These are phyloP conservation scores for Quercus tomentella DNA, from an alignment of 331 rosid genomes.

Conservation along the genomic window DNA sequence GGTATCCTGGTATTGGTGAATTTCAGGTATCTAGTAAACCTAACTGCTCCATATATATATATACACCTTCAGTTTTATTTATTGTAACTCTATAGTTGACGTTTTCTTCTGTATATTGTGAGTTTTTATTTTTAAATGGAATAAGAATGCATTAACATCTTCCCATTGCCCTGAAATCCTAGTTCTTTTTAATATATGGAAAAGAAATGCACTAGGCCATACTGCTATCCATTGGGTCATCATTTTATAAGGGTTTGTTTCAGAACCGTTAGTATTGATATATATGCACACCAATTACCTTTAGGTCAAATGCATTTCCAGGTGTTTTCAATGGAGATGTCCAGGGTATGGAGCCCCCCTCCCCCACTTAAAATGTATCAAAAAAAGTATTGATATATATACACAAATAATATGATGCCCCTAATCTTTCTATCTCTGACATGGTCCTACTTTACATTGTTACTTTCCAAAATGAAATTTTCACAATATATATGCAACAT, in stretches of 20 bases:
- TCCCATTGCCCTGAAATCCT: neutral
- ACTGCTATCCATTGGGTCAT: neutral
- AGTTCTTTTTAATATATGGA: neutral
- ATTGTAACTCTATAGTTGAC: neutral
- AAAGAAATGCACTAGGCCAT: neutral
- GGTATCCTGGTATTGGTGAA: conserved; percentile 98
- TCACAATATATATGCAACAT: neutral
- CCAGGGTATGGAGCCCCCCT: too few relatives aligned
- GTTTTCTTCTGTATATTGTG: neutral
- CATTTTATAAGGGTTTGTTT: neutral
- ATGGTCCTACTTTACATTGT: too few relatives aligned
- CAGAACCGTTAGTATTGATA: neutral
- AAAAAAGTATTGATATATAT: neutral
- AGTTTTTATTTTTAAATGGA: neutral
- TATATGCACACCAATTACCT: neutral
- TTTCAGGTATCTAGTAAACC: conserved; percentile 80
- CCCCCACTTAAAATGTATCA: too few relatives aligned
- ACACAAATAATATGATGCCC: neutral
- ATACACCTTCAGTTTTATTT: neutral
- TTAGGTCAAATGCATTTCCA: too few relatives aligned
- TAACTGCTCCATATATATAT: neutral
- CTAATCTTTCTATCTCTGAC: too few relatives aligned
- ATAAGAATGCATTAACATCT: neutral
- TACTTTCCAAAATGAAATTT: neutral
- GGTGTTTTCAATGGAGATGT: too few relatives aligned